Evolutionary conservation across 2,329 filamentous ascomycete genomes (phyloP), one percentile per base, ranked within the genome.

Genomic region (Beauveria scarabaeidicola): DNA sequence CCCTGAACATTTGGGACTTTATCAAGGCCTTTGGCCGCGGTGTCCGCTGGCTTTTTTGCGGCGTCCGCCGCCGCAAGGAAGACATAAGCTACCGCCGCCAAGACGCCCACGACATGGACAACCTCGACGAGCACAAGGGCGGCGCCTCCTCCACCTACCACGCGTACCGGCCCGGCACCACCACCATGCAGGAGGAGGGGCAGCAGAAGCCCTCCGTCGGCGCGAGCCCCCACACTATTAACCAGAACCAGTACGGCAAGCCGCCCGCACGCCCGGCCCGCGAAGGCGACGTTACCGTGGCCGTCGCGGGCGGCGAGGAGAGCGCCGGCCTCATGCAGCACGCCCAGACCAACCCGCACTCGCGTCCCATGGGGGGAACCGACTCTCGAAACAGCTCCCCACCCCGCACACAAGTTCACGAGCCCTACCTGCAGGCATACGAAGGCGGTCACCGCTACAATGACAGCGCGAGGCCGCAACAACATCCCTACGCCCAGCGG

Each of bases 1-100:
- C 89, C 1, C 79, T 91, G 69, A 94, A 94, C 67, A 81, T 88
- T 0, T 90, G 89, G 86, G 91, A 96, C 70, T 81, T 95, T 46
- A 74, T 90, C 68, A 95, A 92, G 73, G 89, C 89, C 0, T 85
- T 89, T 62, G 88, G 87, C 9, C 82, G 91, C 54, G 88, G 89
- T 23, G 82, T 90, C 66, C 82, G 88, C 65, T 96, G 91, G 91
- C 76, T 95, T 21, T 87, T 92, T 63, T 83, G 90, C 17, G 90
- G 90, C 46, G 80, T 83, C 58, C 87, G 84, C 69, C 73, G 77
- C 62, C 81, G 88, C 61, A 77, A 79, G 64, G 68, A 78, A 19
- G 81, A 85, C 62, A 58, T 72, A 44, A 81, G 78, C 64, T 84
- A 84, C 65, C 71, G 73, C 61, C 62, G 73, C 59, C 73, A 75